phyloP scores from a whole-genome alignment of 176 grass and related monocot species.

The Typha latifolia region DNA sequence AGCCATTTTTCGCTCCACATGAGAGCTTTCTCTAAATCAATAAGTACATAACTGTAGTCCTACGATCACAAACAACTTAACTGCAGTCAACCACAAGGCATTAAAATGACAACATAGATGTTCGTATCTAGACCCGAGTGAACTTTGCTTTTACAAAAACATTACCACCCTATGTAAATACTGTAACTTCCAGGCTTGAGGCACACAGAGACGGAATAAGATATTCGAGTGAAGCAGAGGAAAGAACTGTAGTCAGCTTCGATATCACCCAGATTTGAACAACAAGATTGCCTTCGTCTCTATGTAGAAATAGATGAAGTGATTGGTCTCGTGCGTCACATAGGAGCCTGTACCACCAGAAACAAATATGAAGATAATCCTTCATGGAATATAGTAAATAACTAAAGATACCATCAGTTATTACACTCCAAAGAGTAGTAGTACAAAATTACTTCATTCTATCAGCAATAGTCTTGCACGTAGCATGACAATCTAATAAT shows the following conservation, averaged over 20 bases:
- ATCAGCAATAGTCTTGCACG: not conserved
- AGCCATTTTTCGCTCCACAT: no score
- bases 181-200: no score
- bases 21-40: no score
- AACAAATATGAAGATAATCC: not conserved
- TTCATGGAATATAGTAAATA: not conserved
- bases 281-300: conserved; percentile 14
- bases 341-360: conserved; percentile 16
- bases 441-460: not conserved
- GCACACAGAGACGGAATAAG: no score
- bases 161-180: no score
- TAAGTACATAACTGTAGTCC: no score
- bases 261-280: conserved; percentile 20
- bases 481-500: not conserved
- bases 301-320: conserved; percentile 25
- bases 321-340: conserved; percentile 22
- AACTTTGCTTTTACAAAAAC: no score
- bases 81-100: no score
- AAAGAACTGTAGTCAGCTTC: not conserved
- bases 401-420: not conserved
- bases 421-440: not conserved
- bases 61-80: no score
- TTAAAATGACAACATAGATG: no score
- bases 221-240: no score
- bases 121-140: no score